Percentiles rank a stretch among this genome's conserved stretches.
These are phyloP conservation scores for Leucosporidium scottii DNA, from an alignment of 768 basidiomycete species.

Conservation along the genomic window DNA sequence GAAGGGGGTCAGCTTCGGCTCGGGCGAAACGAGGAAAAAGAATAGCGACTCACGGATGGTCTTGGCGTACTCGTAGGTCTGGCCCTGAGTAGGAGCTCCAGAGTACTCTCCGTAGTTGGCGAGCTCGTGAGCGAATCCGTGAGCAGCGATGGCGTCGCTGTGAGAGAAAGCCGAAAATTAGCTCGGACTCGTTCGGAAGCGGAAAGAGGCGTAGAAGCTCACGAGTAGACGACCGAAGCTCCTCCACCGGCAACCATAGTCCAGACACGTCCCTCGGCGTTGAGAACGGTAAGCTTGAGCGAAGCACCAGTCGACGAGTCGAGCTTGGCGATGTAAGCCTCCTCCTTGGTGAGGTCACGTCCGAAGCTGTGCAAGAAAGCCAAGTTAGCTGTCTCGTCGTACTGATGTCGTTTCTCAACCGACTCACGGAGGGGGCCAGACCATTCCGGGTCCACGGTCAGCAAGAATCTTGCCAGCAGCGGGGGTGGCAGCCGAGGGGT, in stretches of 20 bases:
- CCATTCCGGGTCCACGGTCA: slow-evolving; percentile 95
- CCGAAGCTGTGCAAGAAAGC: slow-evolving; percentile 12
- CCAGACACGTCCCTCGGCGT: slow-evolving; percentile 92
- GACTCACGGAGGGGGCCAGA: slow-evolving; percentile 45
- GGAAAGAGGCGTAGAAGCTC: slow-evolving; percentile 11
- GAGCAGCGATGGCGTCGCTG: slow-evolving; percentile 72
- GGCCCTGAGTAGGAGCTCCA: slow-evolving; percentile 93
- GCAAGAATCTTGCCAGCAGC: slow-evolving; percentile 55
- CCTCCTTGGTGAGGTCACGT: slow-evolving; percentile 94
- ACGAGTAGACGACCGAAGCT: slow-evolving; percentile 59
- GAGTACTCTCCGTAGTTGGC: slow-evolving; percentile 99
- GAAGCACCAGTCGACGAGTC: slow-evolving; percentile 96
- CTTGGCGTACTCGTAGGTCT: slow-evolving; percentile 99
- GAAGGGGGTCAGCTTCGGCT: slow-evolving; percentile 3
- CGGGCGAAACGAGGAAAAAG: background rate
- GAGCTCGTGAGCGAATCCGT: slow-evolving; percentile 92
- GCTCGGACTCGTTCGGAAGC: background rate
- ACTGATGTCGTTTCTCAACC: background rate
- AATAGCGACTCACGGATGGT: slow-evolving; percentile 67
- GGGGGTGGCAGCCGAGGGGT: slow-evolving; percentile 47
- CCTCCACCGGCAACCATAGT: slow-evolving; percentile 99
- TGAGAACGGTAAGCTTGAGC: slow-evolving; percentile 93
- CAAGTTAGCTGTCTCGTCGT: background rate
- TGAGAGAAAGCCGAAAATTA: background rate
- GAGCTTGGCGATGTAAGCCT: slow-evolving; percentile 97